Base-by-base conservation (phyloP, 768 basidiomycete species). In the Suillus americanus region DNA sequence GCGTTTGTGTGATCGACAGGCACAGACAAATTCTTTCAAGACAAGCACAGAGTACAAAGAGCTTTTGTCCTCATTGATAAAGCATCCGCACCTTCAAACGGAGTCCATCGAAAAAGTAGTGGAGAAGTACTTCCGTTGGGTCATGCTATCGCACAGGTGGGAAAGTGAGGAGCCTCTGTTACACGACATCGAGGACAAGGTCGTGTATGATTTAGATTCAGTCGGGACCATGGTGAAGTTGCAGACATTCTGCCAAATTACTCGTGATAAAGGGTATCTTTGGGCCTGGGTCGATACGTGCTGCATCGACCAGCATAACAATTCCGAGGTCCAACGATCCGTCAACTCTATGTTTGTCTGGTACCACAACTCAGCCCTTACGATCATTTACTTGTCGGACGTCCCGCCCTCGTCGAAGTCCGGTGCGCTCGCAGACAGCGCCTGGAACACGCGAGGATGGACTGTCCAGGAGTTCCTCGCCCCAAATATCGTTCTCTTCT, bases 291-390 rank as follows among this genome's bases (percentile, higher is more conserved):
- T 33, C 6, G 67, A 67, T 25, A 68, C 67, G 4, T 64, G 57
- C 10, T 69, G 68, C 25, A 65, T 68, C 56, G 64, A 69, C 51
- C 65, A 61, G 8, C 33, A 38, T 18, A 67, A 51, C 38, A 67
- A 59, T 45, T 54, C 54, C 4, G 68, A 69, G 30, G 56, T 69
- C 9, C 51, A 62, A 20, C 6, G 37, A 57, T 38, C 62, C 4
- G 20, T 63, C 9, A 51, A 40, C 13, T 63, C 55, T 23, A 63
- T 63, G 62, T 63, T 60, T 20, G 5, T 14, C 9, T 63, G 62
- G 62, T 63, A 63, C 33, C 28, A 14, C 23, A 13, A 18, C 20
- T 63, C 62, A 20, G 53, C 53, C 9, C 40, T 63, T 28, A 57
- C 53, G 23, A 63, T 63, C 20, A 12, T 56, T 9, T 63, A 63